Evolutionary conservation across 208 protist species (phyloP), one percentile per base, ranked within the genome.

Genomic region (Herpetomonas samuelpessoai): DNA sequence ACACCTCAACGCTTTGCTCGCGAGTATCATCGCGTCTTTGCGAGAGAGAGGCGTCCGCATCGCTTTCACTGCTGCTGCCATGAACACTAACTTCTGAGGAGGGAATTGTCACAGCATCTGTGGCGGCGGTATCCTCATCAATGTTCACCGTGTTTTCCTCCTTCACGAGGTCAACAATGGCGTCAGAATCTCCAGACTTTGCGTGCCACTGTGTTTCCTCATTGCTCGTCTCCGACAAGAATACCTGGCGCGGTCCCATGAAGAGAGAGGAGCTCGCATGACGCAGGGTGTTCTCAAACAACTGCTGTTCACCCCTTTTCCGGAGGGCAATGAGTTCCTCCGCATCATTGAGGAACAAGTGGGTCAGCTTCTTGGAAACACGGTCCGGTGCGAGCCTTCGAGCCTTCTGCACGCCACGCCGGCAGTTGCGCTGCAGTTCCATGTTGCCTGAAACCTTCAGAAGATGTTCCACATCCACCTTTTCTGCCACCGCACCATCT

Each of bases 211-310:
- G n/a, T n/a, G n/a, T n/a, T n/a, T n/a, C n/a, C n/a, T n/a, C n/a
- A n/a, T n/a, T n/a, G n/a, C n/a, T n/a, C n/a, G n/a, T n/a, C n/a
- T n/a, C n/a, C n/a, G n/a, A n/a, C n/a, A 14, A 41, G 22, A 79
- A 6, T 2, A 69, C 76, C 1, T 27, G 29, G 14, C 88, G 73
- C 19, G 88, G 84, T 0, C 88, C 88, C 84, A 94, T 88, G 55
- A 91, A 94, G 25, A 94, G 77, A 0, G 88, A 86, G 9, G 76
- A 87, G 62, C 74, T 88, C 19, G 74, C 80, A 57, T 81, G 57
- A 14, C 65, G 47, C 48, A 94, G 72, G 6, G 53, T 62, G 67
- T 94, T 94, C 25, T 77, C 35, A 29, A 77, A 28, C 14, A 88
- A 54, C 21, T 64, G 58, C n/a, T 71, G 57, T 62, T 88, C 81